Evolutionary conservation across 441 rosid genomes (phyloP).

Genomic region (Breynia disticha): DNA sequence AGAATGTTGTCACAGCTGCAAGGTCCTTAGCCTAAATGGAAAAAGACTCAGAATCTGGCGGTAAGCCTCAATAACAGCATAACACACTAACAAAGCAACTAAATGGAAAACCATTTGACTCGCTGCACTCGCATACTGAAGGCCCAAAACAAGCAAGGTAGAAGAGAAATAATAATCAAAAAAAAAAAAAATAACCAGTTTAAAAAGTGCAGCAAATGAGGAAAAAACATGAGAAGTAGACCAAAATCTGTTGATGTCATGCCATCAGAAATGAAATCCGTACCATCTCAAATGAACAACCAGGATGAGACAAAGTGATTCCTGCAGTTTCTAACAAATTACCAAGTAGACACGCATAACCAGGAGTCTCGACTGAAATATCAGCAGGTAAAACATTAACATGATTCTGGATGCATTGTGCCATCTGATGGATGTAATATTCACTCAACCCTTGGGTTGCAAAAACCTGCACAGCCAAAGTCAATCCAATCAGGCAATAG

Average conservation of each 20-base stretch:
- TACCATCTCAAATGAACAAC: conserved; percentile 82
- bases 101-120: too few species aligned
- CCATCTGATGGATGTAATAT: conserved; percentile 73
- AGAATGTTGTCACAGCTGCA: conserved; percentile 66
- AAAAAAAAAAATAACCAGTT: too few species aligned
- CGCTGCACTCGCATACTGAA: too few species aligned
- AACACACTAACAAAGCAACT: too few species aligned
- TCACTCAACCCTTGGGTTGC: conserved; percentile 52
- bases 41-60: conserved; percentile 1
- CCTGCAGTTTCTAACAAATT: conserved; percentile 79
- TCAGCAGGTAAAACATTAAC: conserved; percentile 55
- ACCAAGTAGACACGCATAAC: conserved; percentile 89
- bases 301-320: conserved; percentile 66
- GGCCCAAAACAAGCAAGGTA: too few species aligned
- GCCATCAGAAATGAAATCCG: conserved; percentile 8
- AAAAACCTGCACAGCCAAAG: conserved; percentile 46
- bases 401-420: conserved; percentile 48
- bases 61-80: conserved; percentile 13
- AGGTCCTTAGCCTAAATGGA: conserved; percentile 64
- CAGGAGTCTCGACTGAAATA: conserved; percentile 52
- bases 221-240: too few species aligned
- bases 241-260: too few species aligned
- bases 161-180: too few species aligned
- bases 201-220: too few species aligned
- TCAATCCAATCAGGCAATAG: conserved; percentile 14